phyloP scores from a whole-genome alignment of 495 filamentous ascomycete species.

The Talaromyces thailandensis region DNA sequence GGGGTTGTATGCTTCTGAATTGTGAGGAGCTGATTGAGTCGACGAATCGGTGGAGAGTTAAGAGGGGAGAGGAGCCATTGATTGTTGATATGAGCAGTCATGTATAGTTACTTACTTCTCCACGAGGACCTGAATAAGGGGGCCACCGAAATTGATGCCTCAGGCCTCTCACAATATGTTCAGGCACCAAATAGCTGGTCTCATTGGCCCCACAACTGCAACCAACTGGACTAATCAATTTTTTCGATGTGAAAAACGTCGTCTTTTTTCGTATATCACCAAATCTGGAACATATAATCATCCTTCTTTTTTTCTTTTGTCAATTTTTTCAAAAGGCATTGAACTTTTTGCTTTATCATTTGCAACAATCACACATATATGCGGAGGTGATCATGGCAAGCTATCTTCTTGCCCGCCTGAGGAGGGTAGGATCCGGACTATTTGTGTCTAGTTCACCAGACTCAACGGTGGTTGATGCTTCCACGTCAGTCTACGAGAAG shows the following conservation, averaged over 20 bases:
- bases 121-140: background rate
- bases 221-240: background rate
- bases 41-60: slow-evolving; percentile 31
- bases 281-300: background rate
- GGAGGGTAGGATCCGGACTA: background rate
- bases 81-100: background rate
- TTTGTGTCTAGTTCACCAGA: background rate
- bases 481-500: too few species aligned
- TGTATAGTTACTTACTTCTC: background rate
- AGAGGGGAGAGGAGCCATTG: slow-evolving; percentile 16
- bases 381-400: background rate
- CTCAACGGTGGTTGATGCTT: background rate
- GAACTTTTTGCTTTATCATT: background rate
- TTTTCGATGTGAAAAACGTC: background rate
- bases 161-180: too few species aligned
- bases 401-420: background rate
- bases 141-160: background rate
- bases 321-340: background rate
- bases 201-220: background rate
- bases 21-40: slow-evolving; percentile 22
- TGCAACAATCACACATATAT: background rate
- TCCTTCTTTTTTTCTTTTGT: background rate
- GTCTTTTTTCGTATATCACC: background rate
- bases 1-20: slow-evolving; percentile 30
- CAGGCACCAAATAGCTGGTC: background rate